Conservation (phyloP, 75 land plant species). For the Pinus tabuliformis region DNA sequence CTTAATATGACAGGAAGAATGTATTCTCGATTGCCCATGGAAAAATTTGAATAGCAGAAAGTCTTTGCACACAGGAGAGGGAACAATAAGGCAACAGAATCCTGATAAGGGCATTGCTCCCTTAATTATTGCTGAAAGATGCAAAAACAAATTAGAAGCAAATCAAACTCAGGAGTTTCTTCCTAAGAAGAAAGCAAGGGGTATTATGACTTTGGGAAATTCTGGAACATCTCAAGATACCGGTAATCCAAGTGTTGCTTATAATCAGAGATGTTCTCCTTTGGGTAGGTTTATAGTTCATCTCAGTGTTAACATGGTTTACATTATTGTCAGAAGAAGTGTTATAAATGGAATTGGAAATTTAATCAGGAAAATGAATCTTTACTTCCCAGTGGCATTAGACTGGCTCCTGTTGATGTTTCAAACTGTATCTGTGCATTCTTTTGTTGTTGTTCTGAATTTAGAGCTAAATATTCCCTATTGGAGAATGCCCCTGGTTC, state of each 20-base stretch:
- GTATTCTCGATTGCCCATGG: not conserved
- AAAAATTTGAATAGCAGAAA: not conserved
- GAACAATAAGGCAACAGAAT: not conserved
- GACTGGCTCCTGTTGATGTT: too few species aligned
- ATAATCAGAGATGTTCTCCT: not conserved
- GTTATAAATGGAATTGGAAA: not conserved
- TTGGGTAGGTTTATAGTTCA: not conserved
- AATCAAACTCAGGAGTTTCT: not conserved
- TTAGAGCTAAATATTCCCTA: too few species aligned
- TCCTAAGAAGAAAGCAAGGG: slow-evolving; percentile 6
- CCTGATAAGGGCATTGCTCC: not conserved
- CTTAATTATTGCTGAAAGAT: not conserved
- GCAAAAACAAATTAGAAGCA: slow-evolving; percentile 4
- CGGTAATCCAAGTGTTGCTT: not conserved
- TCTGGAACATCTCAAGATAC: not conserved
- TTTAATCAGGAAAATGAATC: too few species aligned
- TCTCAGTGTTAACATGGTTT: not conserved
- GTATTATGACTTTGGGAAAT: not conserved
- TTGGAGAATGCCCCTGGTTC: too few species aligned
- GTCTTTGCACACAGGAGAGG: not conserved
- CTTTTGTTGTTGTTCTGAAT: too few species aligned
- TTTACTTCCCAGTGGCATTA: too few species aligned
- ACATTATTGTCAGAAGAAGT: not conserved
- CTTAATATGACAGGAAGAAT: not conserved
- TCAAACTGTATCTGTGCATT: too few species aligned